These are phyloP conservation scores for Hordeum marinum DNA, from an alignment of 176 grass and related monocot species.

Conservation along the genomic window DNA sequence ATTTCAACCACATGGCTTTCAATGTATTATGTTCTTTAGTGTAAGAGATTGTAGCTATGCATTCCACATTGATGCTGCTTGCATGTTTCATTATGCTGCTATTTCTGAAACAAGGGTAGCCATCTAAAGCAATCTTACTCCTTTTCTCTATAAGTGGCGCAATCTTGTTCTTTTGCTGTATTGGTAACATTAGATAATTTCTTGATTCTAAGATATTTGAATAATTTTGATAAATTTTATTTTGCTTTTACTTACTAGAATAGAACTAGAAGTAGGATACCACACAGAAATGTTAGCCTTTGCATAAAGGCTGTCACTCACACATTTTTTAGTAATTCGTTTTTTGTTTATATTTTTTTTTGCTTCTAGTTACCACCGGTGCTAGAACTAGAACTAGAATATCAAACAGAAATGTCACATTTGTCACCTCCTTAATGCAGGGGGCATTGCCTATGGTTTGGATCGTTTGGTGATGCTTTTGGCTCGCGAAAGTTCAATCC, in stretches of 20 bases:
- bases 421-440: constrained; percentile 25
- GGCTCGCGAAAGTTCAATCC: constrained; percentile 75
- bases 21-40: not conserved
- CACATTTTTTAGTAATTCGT: not conserved
- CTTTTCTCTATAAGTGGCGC: not conserved
- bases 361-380: not conserved
- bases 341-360: not conserved
- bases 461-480: constrained; percentile 95
- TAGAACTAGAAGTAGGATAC: no score
- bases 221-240: no score
- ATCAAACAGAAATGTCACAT: not conserved
- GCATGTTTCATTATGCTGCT: not conserved
- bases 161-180: not conserved
- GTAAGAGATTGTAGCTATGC: not conserved
- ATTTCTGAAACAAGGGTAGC: not conserved
- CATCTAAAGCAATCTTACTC: not conserved
- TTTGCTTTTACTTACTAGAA: no score
- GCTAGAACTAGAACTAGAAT: not conserved
- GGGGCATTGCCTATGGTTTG: constrained; percentile 94
- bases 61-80: not conserved
- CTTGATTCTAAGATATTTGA: not conserved
- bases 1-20: not conserved
- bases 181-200: not conserved
- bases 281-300: no score
- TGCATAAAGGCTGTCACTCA: not conserved